A percentile compares a stretch with the other conserved stretches of the same genome.
Evolutionary conservation across 495 filamentous ascomycete genomes (phyloP).

Genomic region (Xylaria bambusicola): DNA sequence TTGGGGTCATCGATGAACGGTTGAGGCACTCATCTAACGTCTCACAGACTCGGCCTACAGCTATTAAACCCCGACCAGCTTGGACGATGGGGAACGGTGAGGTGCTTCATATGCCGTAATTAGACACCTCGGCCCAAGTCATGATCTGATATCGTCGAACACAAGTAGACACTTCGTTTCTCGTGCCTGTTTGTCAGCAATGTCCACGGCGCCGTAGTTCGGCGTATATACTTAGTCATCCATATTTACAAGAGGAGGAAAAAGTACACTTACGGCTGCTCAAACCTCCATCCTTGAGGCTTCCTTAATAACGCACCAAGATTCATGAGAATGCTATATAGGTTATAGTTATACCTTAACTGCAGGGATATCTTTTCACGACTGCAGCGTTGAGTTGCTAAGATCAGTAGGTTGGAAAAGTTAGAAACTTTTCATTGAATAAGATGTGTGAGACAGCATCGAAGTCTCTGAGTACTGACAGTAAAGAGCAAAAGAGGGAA

Average conservation of each 20-base stretch:
- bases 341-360: no score
- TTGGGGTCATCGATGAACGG: slow-evolving; percentile 4
- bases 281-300: no score
- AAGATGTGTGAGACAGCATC: no score
- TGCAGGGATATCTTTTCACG: no score
- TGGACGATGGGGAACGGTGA: slow-evolving; percentile 60
- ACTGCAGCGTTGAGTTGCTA: no score
- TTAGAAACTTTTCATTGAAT: no score
- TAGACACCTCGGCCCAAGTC: slow-evolving; percentile 66
- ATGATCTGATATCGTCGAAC: slow-evolving; percentile 59
- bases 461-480: no score
- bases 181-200: slow-evolving; percentile 19
- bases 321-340: no score
- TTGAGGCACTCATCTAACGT: slow-evolving; percentile 21
- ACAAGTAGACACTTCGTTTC: slow-evolving; percentile 63
- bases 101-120: slow-evolving; percentile 61
- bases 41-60: slow-evolving; percentile 45
- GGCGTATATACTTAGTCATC: slow-evolving; percentile 55
- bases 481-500: no score
- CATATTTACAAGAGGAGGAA: slow-evolving; percentile 80
- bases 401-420: no score
- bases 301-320: no score
- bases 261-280: no score
- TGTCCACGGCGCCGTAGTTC: neutral
- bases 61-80: slow-evolving; percentile 62